phyloP scores from a whole-genome alignment of 164 flowering plant species.

The Vitis cinerea region DNA sequence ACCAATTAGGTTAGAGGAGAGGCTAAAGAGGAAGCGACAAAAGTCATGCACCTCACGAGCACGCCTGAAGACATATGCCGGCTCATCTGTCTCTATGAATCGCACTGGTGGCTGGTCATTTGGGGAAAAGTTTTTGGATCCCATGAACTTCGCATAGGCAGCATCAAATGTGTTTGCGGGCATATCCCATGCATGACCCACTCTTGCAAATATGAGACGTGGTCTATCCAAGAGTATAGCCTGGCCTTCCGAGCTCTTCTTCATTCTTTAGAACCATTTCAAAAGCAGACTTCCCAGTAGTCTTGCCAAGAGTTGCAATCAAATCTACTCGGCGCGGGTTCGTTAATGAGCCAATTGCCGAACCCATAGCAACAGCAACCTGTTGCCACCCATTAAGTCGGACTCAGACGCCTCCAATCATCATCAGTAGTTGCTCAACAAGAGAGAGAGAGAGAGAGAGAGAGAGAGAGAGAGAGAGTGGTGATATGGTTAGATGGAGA shows the following conservation, averaged over 20 bases:
- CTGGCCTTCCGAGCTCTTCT: slow-evolving; percentile 80
- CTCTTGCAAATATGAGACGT: slow-evolving; percentile 73
- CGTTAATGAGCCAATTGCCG: slow-evolving; percentile 82
- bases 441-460: too few species aligned
- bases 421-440: not conserved
- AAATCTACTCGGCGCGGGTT: slow-evolving; percentile 89
- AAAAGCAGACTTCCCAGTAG: slow-evolving; percentile 91
- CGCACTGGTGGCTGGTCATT: slow-evolving; percentile 93
- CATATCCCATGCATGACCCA: slow-evolving; percentile 88
- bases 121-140: slow-evolving; percentile 91
- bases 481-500: too few species aligned
- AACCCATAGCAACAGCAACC: slow-evolving; percentile 83
- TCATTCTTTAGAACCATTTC: slow-evolving; percentile 88
- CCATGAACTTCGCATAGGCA: slow-evolving; percentile 94
- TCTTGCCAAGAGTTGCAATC: slow-evolving; percentile 94
- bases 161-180: slow-evolving; percentile 93
- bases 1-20: slow-evolving; percentile 90
- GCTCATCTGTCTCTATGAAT: slow-evolving; percentile 87
- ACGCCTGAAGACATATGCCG: slow-evolving; percentile 81
- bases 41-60: slow-evolving; percentile 96
- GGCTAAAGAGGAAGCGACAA: slow-evolving; percentile 89
- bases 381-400: slow-evolving; percentile 81
- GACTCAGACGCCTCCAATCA: slow-evolving; percentile 53
- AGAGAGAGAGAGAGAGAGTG: too few species aligned
- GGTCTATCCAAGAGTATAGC: slow-evolving; percentile 76